A percentile compares a stretch with the other conserved stretches of the same genome.
phyloP scores from a whole-genome alignment of 495 filamentous ascomycete genomes.

The Rostrohypoxylon terebratum region DNA sequence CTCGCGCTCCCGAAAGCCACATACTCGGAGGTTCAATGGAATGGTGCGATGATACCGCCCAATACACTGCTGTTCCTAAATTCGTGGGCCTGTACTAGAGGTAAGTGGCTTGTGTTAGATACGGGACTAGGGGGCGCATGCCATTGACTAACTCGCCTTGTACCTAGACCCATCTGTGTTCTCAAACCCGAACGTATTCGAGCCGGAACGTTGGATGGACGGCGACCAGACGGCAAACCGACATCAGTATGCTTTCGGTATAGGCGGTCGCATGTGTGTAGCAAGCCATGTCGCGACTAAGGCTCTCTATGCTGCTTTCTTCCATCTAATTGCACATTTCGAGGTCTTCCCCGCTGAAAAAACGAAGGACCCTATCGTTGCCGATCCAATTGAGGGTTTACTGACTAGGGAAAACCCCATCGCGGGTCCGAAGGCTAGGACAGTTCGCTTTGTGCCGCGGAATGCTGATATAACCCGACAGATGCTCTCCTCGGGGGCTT shows the following conservation, averaged over 20 bases:
- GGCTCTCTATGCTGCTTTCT: slow-evolving; percentile 74
- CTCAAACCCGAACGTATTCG: slow-evolving; percentile 67
- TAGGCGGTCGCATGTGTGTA: slow-evolving; percentile 76
- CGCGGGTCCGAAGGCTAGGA: slow-evolving; percentile 37
- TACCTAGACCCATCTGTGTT: slow-evolving; percentile 70
- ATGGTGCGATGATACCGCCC: slow-evolving; percentile 69
- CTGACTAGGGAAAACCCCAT: slow-evolving; percentile 35
- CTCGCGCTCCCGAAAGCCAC: slow-evolving; percentile 75
- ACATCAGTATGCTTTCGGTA: slow-evolving; percentile 78
- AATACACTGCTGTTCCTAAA: slow-evolving; percentile 76
- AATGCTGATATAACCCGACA: slow-evolving; percentile 22
- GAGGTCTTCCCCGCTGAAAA: slow-evolving; percentile 37
- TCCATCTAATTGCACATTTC: slow-evolving; percentile 75
- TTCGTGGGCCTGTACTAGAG: slow-evolving; percentile 24
- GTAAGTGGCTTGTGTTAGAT: not conserved
- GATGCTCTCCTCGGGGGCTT: slow-evolving; percentile 31
- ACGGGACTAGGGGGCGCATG: too few relatives aligned
- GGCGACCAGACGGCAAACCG: slow-evolving; percentile 57
- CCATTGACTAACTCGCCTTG: not conserved
- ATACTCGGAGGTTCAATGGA: slow-evolving; percentile 72
- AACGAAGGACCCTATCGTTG: slow-evolving; percentile 33
- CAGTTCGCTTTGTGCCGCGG: slow-evolving; percentile 36
- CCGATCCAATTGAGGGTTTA: slow-evolving; percentile 39
- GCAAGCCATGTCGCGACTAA: slow-evolving; percentile 76
- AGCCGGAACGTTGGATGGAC: slow-evolving; percentile 73